Evolutionary conservation across 1,284 basidiomycete genomes (phyloP).

Genomic region (Apiotrichum domesticum): DNA sequence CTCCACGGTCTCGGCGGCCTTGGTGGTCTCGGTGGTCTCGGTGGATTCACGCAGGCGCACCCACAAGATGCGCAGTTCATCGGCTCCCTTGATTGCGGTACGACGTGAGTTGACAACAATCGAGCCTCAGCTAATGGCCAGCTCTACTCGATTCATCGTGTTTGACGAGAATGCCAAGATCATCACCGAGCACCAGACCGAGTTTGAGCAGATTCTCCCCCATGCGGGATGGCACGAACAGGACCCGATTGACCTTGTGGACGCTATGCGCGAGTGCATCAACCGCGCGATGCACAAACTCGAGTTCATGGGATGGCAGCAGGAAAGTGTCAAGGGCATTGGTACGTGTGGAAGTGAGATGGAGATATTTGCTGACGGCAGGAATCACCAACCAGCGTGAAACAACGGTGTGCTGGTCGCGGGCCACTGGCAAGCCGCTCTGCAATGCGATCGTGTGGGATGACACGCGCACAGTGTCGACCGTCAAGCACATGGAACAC

Average conservation of each 20-base stretch:
- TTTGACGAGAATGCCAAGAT: slow-evolving; percentile 87
- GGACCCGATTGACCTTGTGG: slow-evolving; percentile 76
- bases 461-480: slow-evolving; percentile 80
- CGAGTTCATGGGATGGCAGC: slow-evolving; percentile 64
- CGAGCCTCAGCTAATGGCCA: slow-evolving; percentile 37
- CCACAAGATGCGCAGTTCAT: slow-evolving; percentile 59
- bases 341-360: slow-evolving; percentile 52
- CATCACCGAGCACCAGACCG: slow-evolving; percentile 76
- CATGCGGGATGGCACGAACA: slow-evolving; percentile 96
- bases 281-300: slow-evolving; percentile 65
- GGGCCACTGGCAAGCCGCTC: slow-evolving; percentile 77
- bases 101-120: slow-evolving; percentile 61
- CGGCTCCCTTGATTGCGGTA: slow-evolving; percentile 84
- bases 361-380: neutral
- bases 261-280: slow-evolving; percentile 72
- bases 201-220: slow-evolving; percentile 87
- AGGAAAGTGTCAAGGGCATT: slow-evolving; percentile 81
- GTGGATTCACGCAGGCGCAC: slow-evolving; percentile 28
- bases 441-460: slow-evolving; percentile 94
- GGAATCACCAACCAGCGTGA: slow-evolving; percentile 93
- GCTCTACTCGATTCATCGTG: slow-evolving; percentile 88
- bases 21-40: slow-evolving; percentile 22
- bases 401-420: slow-evolving; percentile 91
- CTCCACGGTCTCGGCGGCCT: slow-evolving; percentile 10
- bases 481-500: slow-evolving; percentile 70